Evolutionary conservation across 2,329 filamentous ascomycete species (phyloP).

Genomic region (Aspergillus pseudotamarii): DNA sequence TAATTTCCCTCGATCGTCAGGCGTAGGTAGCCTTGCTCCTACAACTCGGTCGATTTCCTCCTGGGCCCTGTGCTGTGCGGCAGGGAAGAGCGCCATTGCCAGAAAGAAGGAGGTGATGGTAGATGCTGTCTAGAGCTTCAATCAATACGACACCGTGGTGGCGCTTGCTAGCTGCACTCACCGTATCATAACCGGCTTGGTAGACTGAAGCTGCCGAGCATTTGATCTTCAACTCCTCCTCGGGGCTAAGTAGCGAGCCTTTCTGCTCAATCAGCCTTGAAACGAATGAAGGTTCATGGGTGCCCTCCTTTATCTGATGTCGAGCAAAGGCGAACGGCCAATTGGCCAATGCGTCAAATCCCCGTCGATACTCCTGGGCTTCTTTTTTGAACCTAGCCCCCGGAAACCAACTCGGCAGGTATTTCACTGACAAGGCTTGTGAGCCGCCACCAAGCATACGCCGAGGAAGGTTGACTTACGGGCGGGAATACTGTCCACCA

Average conservation of each 20-base stretch:
- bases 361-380: slow-evolving; percentile 38
- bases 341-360: slow-evolving; percentile 33
- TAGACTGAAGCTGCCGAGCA: slow-evolving; percentile 44
- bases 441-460: neutral
- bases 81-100: slow-evolving; percentile 54
- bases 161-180: slow-evolving; percentile 14
- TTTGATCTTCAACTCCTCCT: slow-evolving; percentile 32
- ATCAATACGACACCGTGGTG: neutral
- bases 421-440: slow-evolving; percentile 22
- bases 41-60: slow-evolving; percentile 44
- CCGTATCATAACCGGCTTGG: slow-evolving; percentile 45
- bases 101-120: slow-evolving; percentile 50
- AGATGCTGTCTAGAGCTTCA: slow-evolving; percentile 42
- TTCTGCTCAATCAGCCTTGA: slow-evolving; percentile 43
- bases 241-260: slow-evolving; percentile 21
- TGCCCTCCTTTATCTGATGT: slow-evolving; percentile 39
- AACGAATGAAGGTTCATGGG: slow-evolving; percentile 42
- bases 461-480: slow-evolving; percentile 13
- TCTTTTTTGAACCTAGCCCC: slow-evolving; percentile 48
- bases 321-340: slow-evolving; percentile 50
- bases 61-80: slow-evolving; percentile 55
- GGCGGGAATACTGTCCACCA: slow-evolving; percentile 50
- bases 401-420: slow-evolving; percentile 50
- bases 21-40: slow-evolving; percentile 35
- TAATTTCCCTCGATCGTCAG: slow-evolving; percentile 38